A percentile compares a stretch with the other conserved stretches of the same genome.
These are phyloP conservation scores for Fusarium sp. DNA, from an alignment of 2,329 filamentous ascomycete genomes.

Conservation along the genomic window DNA sequence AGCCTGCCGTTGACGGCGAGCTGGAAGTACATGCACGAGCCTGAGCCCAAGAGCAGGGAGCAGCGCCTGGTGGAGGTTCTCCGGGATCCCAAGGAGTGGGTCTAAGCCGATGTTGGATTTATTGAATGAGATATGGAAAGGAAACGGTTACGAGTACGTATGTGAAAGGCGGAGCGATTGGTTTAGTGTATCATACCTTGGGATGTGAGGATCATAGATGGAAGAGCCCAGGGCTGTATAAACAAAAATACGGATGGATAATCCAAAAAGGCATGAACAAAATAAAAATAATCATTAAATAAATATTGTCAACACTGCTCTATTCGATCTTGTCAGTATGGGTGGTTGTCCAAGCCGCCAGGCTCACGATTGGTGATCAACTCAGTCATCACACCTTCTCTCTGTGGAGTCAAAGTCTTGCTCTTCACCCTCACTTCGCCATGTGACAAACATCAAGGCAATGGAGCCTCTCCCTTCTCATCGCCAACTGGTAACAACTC, in stretches of 20 bases:
- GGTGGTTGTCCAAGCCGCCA: background rate
- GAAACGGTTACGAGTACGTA: constrained; percentile 9
- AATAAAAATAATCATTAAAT: constrained; percentile 10
- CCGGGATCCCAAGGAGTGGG: constrained; percentile 74
- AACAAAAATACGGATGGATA: constrained; percentile 12
- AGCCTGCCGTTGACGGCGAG: constrained; percentile 91
- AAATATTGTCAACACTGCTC: background rate
- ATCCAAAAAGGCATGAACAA: constrained; percentile 5
- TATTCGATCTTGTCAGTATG: background rate
- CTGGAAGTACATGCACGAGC: constrained; percentile 96
- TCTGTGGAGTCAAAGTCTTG: constrained; percentile 9
- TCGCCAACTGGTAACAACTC: constrained; percentile 60
- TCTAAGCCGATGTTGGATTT: constrained; percentile 53
- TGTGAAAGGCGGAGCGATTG: constrained; percentile 26
- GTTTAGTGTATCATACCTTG: constrained; percentile 38
- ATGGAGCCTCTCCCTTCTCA: constrained; percentile 50
- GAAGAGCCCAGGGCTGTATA: constrained; percentile 28
- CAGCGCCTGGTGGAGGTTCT: constrained; percentile 82
- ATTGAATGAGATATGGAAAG: background rate
- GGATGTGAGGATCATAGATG: constrained; percentile 35
- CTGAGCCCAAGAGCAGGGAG: constrained; percentile 80
- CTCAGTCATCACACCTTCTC: constrained; percentile 7
- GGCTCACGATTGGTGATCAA: background rate
- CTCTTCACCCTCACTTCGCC: constrained; percentile 8
- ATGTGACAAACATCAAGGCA: constrained; percentile 21